Evolutionary conservation across 768 basidiomycete species (phyloP).

Genomic region (Kwoniella mangroviensis): DNA sequence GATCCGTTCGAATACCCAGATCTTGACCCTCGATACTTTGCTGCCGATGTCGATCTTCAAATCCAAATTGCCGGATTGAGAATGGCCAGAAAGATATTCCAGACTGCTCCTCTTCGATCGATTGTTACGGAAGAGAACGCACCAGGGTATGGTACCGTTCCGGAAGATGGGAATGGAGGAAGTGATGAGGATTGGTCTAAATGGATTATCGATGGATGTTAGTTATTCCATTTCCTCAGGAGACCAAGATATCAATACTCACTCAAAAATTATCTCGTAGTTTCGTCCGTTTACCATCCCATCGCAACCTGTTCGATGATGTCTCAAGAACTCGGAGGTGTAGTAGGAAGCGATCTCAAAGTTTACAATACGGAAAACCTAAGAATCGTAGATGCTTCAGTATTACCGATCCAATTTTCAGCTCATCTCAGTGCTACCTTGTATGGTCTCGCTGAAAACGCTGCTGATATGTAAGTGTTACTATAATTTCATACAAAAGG

Average conservation of each 20-base stretch:
- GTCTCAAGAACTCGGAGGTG: conserved; percentile 63
- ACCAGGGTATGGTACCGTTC: conserved; percentile 60
- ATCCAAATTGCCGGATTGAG: conserved; percentile 62
- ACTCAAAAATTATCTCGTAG: conserved; percentile 43
- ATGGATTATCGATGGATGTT: conserved; percentile 25
- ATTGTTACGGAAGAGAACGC: conserved; percentile 61
- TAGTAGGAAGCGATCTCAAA: conserved; percentile 65
- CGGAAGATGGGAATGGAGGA: conserved; percentile 21
- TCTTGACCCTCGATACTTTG: conserved; percentile 71
- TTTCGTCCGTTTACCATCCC: conserved; percentile 62
- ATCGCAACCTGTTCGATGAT: conserved; percentile 67
- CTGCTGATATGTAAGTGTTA: conserved; percentile 57
- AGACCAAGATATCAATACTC: background rate
- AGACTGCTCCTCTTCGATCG: conserved; percentile 63
- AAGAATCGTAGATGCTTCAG: conserved; percentile 63
- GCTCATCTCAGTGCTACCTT: conserved; percentile 61
- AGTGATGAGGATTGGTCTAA: conserved; percentile 21
- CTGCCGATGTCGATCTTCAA: conserved; percentile 51
- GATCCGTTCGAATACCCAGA: conserved; percentile 67
- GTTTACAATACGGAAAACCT: conserved; percentile 68
- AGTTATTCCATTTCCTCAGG: background rate
- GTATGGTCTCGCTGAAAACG: conserved; percentile 63
- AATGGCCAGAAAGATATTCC: conserved; percentile 65
- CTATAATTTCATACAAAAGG: background rate
- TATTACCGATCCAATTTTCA: conserved; percentile 65